phyloP scores from a whole-genome alignment of 257 asterid species.

The Cynanchum wilfordii region DNA sequence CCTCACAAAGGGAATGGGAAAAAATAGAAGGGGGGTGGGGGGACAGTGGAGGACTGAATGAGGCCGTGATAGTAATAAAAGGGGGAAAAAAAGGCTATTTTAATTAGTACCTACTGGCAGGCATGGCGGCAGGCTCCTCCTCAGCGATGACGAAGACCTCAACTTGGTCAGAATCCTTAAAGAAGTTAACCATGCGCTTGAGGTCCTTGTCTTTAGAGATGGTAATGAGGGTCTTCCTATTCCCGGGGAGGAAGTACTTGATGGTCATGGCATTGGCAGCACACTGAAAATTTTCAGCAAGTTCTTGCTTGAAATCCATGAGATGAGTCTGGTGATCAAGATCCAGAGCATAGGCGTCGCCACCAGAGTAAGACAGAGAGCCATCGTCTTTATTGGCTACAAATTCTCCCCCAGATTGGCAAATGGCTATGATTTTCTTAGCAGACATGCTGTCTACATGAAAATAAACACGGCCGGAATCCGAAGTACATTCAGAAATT shows the following conservation, averaged over 20 bases:
- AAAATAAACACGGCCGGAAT: background rate
- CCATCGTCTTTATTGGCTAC: constrained; percentile 68
- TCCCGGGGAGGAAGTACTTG: constrained; percentile 92
- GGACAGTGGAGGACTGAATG: background rate
- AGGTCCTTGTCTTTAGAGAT: constrained; percentile 94
- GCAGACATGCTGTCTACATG: constrained; percentile 36
- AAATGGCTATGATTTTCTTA: constrained; percentile 80
- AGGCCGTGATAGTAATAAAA: background rate
- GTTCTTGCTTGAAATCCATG: constrained; percentile 77
- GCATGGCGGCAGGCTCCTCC: constrained; percentile 71
- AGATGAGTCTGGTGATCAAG: constrained; percentile 64
- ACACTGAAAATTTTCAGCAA: constrained; percentile 77
- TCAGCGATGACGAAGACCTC: constrained; percentile 75
- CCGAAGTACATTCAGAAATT: constrained; percentile 1
- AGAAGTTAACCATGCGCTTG: constrained; percentile 88
- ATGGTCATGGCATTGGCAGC: constrained; percentile 50
- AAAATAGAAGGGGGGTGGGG: too few species aligned
- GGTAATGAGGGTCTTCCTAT: constrained; percentile 82
- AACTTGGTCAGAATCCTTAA: constrained; percentile 86
- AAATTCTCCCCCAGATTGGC: constrained; percentile 96
- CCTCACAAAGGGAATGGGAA: background rate
- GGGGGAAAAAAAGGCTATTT: background rate
- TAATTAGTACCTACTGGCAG: constrained; percentile 69
- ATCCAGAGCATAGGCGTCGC: constrained; percentile 93
- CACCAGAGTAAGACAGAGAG: constrained; percentile 67